Base-by-base conservation (phyloP, 441 rosid species). In the Gossypium gossypioides region DNA sequence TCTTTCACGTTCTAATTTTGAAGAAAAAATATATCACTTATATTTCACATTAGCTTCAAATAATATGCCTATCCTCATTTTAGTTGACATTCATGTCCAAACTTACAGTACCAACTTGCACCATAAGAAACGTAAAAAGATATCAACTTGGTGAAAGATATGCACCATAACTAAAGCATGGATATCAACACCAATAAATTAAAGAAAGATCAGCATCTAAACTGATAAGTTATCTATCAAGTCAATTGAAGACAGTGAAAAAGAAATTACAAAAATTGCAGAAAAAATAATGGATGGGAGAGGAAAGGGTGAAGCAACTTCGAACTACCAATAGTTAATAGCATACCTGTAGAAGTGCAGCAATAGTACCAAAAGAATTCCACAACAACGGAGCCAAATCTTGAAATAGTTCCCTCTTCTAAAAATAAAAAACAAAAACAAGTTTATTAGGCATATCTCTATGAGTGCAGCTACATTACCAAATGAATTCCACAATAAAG, bases 281-380 rank as follows among this genome's bases (percentile, higher is more conserved):
- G 25, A 50, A 1, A 50, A 40, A 24, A 12, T 7, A 48, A 24
- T 16, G 56, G 29, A 13, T 0, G 16, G 22, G 69, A 29, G 27
- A 12, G 4, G 29, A 32, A 50, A 48, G 32, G 48, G 18, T 48
- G 46, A 48, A 21, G 25, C 27, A 15, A 67, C 16, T 67, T 32
- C 19, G n/a, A 50, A 27, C 15, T 60, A 19, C 50, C 58, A 72
- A 82, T 68, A 67, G 72, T 74, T 73, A 68, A 77, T 68, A 29
- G 70, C 84, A 80, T 84, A 90, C 98, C 98, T 91, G 98, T 78
- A 91, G 81, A 29, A 93, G 84, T 69, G 90, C 91, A 78, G 91
- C 82, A 87, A 84, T 77, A 69, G 77, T 80, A 74, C 83, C 87
- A 76, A 81, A 79, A 74, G 80, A 77, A 66, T 75, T 81, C 85